Evolutionary conservation across 129 eudicot genomes (phyloP).

Genomic region (Calendula officinalis): DNA sequence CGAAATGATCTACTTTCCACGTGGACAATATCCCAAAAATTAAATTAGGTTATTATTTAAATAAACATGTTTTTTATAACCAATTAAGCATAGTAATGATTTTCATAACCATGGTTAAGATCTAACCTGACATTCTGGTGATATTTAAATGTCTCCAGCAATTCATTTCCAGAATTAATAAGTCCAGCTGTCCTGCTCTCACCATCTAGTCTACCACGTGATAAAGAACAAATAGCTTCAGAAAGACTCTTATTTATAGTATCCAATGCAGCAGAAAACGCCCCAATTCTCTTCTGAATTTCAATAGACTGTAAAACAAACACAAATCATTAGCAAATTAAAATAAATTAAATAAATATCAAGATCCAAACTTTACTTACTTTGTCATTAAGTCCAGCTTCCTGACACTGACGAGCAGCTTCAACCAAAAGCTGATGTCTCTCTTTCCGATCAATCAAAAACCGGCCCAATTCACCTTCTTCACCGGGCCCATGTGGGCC

Average conservation of each 20-base stretch:
- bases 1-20: no score
- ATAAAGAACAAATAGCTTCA: constrained; percentile 82
- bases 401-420: constrained; percentile 93
- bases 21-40: no score
- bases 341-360: no score
- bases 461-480: constrained; percentile 77
- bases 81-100: no score
- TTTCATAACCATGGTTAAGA: no score
- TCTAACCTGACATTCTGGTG: constrained; percentile 67
- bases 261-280: constrained; percentile 88
- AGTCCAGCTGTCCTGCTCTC: constrained; percentile 88
- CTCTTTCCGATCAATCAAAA: constrained; percentile 54
- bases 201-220: constrained; percentile 93
- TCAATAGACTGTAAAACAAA: constrained; percentile 64
- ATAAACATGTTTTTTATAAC: no score
- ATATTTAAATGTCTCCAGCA: constrained; percentile 78
- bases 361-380: constrained; percentile 26
- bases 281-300: constrained; percentile 89
- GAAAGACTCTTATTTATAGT: constrained; percentile 84
- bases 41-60: no score
- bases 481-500: constrained; percentile 91
- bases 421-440: constrained; percentile 79
- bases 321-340: constrained; percentile 2
- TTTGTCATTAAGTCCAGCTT: constrained; percentile 83
- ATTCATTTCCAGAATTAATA: constrained; percentile 82